Evolutionary conservation across 768 basidiomycete genomes (phyloP).

Genomic region (Pisolithus tinctorius): DNA sequence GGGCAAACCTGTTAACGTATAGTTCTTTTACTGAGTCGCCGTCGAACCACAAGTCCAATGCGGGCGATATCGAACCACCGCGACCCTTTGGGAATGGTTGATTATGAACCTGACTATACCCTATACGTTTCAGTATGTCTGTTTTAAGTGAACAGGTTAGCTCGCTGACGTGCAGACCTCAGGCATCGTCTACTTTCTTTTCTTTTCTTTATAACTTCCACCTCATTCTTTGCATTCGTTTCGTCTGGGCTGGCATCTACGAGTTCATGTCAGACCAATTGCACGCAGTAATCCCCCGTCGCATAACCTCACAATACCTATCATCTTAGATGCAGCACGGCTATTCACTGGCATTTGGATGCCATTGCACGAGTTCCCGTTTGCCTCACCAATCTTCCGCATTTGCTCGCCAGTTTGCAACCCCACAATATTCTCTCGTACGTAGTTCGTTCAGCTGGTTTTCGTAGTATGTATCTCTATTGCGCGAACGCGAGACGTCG

Average conservation of each 20-base stretch:
- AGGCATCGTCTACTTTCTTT: neutral
- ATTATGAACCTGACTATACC: constrained; percentile 6
- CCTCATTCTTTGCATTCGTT: neutral
- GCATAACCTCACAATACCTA: constrained; percentile 12
- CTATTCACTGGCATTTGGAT: constrained; percentile 25
- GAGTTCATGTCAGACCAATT: constrained; percentile 8
- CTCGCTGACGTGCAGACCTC: neutral
- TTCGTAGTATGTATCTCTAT: constrained; percentile 15
- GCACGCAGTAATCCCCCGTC: constrained; percentile 22
- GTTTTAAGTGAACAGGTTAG: neutral
- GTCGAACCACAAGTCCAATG: constrained; percentile 22
- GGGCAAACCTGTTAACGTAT: constrained; percentile 5
- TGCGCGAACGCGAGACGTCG: neutral
- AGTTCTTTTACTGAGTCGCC: constrained; percentile 7
- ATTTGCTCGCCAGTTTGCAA: neutral
- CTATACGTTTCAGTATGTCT: neutral
- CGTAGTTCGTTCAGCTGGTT: neutral
- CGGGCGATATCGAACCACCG: constrained; percentile 39
- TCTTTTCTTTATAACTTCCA: neutral
- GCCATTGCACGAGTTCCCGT: constrained; percentile 11
- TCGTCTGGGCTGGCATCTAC: constrained; percentile 7
- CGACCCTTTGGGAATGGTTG: constrained; percentile 31
- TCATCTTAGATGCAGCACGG: constrained; percentile 10
- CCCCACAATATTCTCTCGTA: constrained; percentile 12
- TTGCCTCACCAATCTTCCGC: constrained; percentile 10